phyloP scores from a whole-genome alignment of 2,329 filamentous ascomycete genomes.

The Clarireedia homoeocarpa region DNA sequence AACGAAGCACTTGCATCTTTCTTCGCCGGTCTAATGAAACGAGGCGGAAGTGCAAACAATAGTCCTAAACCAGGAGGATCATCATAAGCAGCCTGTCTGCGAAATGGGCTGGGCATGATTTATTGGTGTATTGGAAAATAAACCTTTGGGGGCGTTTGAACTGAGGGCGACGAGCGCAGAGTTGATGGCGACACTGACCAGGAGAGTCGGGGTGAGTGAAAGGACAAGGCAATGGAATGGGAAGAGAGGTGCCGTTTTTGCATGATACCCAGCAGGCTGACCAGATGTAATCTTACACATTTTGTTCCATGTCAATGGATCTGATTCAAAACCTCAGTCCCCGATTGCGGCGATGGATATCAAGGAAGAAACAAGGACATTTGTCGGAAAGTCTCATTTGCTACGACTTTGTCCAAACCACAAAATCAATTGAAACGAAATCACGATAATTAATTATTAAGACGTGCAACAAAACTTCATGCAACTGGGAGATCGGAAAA shows the following conservation, averaged over 20 bases:
- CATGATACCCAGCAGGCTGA: constrained; percentile 9
- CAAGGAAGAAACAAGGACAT: not conserved
- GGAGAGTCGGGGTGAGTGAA: not conserved
- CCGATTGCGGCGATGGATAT: not conserved
- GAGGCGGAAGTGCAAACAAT: constrained; percentile 29
- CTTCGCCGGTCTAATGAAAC: constrained; percentile 51
- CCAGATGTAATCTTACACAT: constrained; percentile 10
- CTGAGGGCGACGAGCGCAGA: too few species aligned
- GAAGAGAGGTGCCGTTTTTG: constrained; percentile 4
- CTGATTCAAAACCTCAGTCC: not conserved
- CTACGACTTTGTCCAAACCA: too few species aligned
- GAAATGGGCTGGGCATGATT: too few species aligned
- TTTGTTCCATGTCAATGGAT: constrained; percentile 9
- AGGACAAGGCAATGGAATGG: not conserved
- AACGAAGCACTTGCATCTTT: constrained; percentile 53
- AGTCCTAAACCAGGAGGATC: constrained; percentile 26
- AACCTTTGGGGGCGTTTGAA: too few species aligned
- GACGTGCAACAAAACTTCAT: not conserved
- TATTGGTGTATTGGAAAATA: not conserved
- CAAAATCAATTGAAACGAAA: not conserved
- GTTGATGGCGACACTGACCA: not conserved
- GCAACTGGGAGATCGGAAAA: too few species aligned
- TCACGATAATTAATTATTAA: not conserved
- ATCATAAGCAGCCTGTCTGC: constrained; percentile 3
- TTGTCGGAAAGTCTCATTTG: not conserved